A percentile compares a stretch with the other conserved stretches of the same genome.
phyloP scores from a whole-genome alignment of 495 filamentous ascomycete genomes.

The Podospora australis region DNA sequence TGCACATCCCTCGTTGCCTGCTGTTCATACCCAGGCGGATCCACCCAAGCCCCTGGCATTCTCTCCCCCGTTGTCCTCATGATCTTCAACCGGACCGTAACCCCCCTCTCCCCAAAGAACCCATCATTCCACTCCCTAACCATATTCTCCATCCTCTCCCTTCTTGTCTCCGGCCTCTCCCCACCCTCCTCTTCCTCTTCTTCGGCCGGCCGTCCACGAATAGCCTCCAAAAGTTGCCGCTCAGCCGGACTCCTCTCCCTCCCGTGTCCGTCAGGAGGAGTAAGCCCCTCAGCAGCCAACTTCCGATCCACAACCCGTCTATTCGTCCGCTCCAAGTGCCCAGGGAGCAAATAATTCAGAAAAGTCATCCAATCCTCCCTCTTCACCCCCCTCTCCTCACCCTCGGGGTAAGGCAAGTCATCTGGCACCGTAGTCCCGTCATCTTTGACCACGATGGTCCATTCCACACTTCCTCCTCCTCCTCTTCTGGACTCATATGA shows the following conservation, averaged over 20 bases:
- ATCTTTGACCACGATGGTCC: conserved; percentile 16
- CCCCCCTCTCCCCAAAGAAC: conserved; percentile 41
- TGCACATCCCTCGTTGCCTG: background rate
- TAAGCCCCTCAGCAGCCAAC: conserved; percentile 22
- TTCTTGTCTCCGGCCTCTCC: background rate
- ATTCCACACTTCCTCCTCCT: too few relatives aligned
- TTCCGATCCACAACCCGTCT: conserved; percentile 32
- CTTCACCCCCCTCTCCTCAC: conserved; percentile 29
- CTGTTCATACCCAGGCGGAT: background rate
- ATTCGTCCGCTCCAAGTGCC: conserved; percentile 26
- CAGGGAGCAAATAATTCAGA: conserved; percentile 36
- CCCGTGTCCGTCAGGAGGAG: background rate
- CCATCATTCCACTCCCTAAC: conserved; percentile 46
- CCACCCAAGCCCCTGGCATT: background rate
- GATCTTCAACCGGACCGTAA: conserved; percentile 10
- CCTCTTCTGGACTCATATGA: background rate
- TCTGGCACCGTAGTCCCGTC: background rate
- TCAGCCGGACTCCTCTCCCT: conserved; percentile 21
- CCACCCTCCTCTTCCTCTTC: background rate
- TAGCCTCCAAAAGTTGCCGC: conserved; percentile 20
- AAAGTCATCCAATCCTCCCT: conserved; percentile 47
- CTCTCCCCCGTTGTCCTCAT: background rate
- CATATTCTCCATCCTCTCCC: conserved; percentile 24
- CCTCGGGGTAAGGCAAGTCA: conserved; percentile 29
- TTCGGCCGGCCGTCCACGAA: too few relatives aligned